A percentile compares a stretch with the other conserved stretches of the same genome.
Conservation (phyloP, 305 asterid species). For the Fraxinus ornus region DNA sequence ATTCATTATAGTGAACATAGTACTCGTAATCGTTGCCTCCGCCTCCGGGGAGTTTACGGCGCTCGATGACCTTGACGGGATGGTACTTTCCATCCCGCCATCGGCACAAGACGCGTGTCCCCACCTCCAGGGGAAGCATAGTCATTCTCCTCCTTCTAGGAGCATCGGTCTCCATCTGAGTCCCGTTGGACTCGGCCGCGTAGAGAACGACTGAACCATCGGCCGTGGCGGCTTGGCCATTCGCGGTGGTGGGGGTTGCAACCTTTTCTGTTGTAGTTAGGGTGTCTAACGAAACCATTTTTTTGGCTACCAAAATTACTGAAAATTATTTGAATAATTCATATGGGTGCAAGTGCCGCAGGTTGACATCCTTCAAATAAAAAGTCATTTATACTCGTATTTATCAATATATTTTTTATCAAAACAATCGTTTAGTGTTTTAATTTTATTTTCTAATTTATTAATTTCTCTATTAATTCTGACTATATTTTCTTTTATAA, state of each 20-base stretch:
- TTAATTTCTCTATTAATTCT: no score
- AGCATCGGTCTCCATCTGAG: slow-evolving; percentile 43
- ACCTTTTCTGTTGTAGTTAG: slow-evolving; percentile 45
- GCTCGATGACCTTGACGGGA: slow-evolving; percentile 95
- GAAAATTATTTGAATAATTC: neutral
- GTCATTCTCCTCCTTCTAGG: slow-evolving; percentile 53
- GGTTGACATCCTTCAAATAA: no score
- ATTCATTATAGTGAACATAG: slow-evolving; percentile 95
- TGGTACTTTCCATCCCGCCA: slow-evolving; percentile 90
- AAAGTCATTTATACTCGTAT: no score
- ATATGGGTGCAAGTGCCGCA: neutral
- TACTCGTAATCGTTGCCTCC: slow-evolving; percentile 79
- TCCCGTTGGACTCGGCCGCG: slow-evolving; percentile 46
- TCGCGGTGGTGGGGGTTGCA: slow-evolving; percentile 30
- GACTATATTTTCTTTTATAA: no score
- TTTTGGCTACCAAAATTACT: neutral
- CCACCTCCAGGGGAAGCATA: slow-evolving; percentile 83
- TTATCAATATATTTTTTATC: no score
- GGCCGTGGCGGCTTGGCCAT: slow-evolving; percentile 33
- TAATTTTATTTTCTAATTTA: no score
- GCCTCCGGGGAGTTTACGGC: slow-evolving; percentile 56
- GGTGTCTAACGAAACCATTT: slow-evolving; percentile 68
- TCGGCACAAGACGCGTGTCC: slow-evolving; percentile 92
- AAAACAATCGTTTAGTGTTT: no score
- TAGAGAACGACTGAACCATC: no score